phyloP scores from a whole-genome alignment of 2,329 filamentous ascomycete genomes.

The Hortaea werneckii region DNA sequence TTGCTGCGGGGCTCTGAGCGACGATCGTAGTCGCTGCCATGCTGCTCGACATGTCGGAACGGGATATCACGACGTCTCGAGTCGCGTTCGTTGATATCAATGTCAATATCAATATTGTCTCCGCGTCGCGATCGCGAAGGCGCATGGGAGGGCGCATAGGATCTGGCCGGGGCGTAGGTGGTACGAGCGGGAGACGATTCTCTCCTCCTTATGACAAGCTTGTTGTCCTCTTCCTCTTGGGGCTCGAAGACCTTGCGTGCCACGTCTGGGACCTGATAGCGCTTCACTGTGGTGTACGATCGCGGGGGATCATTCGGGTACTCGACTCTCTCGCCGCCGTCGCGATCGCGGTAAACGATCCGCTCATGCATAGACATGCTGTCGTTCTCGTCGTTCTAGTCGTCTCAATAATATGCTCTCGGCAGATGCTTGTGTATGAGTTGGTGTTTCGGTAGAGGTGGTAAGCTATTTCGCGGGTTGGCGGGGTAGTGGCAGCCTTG shows the following conservation, averaged over 20 bases:
- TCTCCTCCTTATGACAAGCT: slow-evolving; percentile 39
- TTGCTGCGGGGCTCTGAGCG: slow-evolving; percentile 21
- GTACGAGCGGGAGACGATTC: slow-evolving; percentile 5
- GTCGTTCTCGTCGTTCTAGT: background rate
- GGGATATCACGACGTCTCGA: slow-evolving; percentile 21
- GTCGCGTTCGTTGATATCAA: slow-evolving; percentile 27
- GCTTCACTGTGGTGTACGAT: slow-evolving; percentile 47
- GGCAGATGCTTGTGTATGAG: background rate
- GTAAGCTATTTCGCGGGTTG: background rate
- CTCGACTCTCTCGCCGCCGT: slow-evolving; percentile 28
- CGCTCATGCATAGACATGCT: slow-evolving; percentile 29
- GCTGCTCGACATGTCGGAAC: slow-evolving; percentile 23
- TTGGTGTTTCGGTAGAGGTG: too few species aligned
- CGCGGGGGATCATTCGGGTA: slow-evolving; percentile 28
- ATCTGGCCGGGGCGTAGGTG: slow-evolving; percentile 10
- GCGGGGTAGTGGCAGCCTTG: background rate
- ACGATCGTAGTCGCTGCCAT: slow-evolving; percentile 16
- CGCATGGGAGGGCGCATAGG: slow-evolving; percentile 14
- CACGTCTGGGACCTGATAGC: slow-evolving; percentile 47
- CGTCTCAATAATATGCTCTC: background rate
- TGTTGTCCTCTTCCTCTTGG: slow-evolving; percentile 34
- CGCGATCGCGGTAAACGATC: slow-evolving; percentile 27
- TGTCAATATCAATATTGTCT: slow-evolving; percentile 27
- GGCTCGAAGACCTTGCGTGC: slow-evolving; percentile 20
- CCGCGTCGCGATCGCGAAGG: slow-evolving; percentile 3